phyloP scores from a whole-genome alignment of 2,329 filamentous ascomycete genomes.

The Phialocephala sp. region DNA sequence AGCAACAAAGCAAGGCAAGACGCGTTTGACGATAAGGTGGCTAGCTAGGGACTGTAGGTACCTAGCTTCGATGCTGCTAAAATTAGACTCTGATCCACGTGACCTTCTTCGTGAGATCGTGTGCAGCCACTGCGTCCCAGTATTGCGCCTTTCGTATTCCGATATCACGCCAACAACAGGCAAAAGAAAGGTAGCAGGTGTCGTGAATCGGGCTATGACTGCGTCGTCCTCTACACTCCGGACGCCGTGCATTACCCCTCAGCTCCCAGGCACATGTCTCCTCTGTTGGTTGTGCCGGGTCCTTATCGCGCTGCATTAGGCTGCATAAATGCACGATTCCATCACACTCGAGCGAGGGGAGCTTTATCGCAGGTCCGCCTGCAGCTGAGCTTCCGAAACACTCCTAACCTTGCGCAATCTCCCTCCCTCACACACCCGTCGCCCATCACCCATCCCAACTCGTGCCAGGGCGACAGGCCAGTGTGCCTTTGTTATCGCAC shows the following conservation, averaged over 20 bases:
- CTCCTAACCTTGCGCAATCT: background rate
- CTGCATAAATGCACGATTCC: constrained; percentile 1
- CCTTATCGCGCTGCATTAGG: constrained; percentile 9
- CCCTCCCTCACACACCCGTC: constrained; percentile 3
- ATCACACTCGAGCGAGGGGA: constrained; percentile 2
- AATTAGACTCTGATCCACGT: background rate
- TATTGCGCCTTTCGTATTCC: background rate
- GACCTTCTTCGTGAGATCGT: background rate
- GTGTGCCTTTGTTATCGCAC: constrained; percentile 8
- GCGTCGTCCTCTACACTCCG: background rate
- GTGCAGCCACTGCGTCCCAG: background rate
- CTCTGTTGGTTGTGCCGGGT: background rate
- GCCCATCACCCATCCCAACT: background rate
- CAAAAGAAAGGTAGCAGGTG: background rate
- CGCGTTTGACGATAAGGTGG: constrained; percentile 5
- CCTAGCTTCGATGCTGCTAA: no score
- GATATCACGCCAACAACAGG: background rate
- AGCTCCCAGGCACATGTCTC: constrained; percentile 2
- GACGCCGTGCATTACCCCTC: background rate
- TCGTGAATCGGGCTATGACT: background rate
- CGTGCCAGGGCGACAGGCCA: constrained; percentile 14
- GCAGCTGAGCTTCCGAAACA: constrained; percentile 6
- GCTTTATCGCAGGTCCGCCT: background rate
- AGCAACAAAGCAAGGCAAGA: constrained; percentile 7
- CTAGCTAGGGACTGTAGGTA: no score